phyloP scores from a whole-genome alignment of 306 rosid species.

The Corylus avellana region DNA sequence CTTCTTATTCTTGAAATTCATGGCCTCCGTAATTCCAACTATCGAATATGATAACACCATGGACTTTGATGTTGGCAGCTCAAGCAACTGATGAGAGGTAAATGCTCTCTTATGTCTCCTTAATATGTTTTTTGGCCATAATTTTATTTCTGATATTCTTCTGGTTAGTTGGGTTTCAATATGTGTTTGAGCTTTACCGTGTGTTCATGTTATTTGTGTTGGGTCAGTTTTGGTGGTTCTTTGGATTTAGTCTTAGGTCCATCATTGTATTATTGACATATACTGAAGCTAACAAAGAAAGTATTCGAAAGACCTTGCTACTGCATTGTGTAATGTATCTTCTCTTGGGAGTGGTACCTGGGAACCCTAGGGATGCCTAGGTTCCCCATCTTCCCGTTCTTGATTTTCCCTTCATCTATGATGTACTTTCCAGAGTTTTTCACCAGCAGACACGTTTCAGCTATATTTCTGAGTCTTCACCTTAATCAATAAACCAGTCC shows the following conservation, averaged over 20 bases:
- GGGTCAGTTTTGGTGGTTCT: not conserved
- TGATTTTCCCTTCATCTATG: not conserved
- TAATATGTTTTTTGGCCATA: not conserved
- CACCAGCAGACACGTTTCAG: not conserved
- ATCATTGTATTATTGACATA: not conserved
- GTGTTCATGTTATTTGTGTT: not conserved
- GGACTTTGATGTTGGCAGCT: constrained; percentile 96
- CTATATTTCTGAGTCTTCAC: constrained; percentile 1
- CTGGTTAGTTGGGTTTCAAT: not conserved
- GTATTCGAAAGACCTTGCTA: not conserved
- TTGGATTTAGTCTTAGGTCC: not conserved
- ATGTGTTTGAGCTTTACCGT: not conserved
- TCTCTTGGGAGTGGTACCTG: not conserved
- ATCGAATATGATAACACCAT: constrained; percentile 95
- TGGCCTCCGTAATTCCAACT: constrained; percentile 97
- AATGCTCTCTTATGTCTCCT: not conserved
- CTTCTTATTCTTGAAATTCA: constrained; percentile 88
- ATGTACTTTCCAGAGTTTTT: not conserved
- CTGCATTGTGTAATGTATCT: not conserved
- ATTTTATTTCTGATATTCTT: not conserved
- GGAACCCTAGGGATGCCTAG: not conserved
- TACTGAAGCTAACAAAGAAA: not conserved
- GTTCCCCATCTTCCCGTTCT: not conserved
- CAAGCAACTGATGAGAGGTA: constrained; percentile 66
- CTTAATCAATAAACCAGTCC: not conserved